Percentiles rank a stretch among this genome's conserved stretches.
Conservation (phyloP, 768 basidiomycete species). For the Tricholoma sp. region DNA sequence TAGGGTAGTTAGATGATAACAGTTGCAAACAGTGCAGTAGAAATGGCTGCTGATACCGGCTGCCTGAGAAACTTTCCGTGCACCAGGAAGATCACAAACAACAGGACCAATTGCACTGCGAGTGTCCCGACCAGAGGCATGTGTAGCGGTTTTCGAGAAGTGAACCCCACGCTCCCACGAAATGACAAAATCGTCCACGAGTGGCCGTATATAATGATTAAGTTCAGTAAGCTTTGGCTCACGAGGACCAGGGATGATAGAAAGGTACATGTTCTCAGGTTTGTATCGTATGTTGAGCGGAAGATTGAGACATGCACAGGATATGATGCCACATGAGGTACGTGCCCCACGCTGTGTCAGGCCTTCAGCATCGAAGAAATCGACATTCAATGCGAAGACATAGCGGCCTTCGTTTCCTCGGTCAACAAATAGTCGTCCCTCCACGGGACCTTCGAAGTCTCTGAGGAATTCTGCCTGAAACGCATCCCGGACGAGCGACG, state of each 20-base stretch:
- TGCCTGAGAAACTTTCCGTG: conserved; percentile 23
- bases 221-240: neutral
- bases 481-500: neutral
- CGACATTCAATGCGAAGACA: neutral
- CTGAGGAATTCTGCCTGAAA: neutral
- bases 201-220: neutral
- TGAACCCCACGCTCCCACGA: neutral
- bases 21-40: conserved; percentile 26
- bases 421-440: neutral
- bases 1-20: conserved; percentile 8
- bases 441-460: neutral
- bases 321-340: neutral
- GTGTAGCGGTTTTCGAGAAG: neutral
- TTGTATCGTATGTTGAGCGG: conserved; percentile 1
- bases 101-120: neutral
- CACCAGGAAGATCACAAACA: conserved; percentile 18
- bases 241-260: conserved; percentile 1
- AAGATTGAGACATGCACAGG: conserved; percentile 1
- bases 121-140: neutral
- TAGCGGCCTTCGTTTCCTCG: neutral
- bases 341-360: neutral
- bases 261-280: conserved; percentile 1
- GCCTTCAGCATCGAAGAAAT: neutral
- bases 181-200: neutral
- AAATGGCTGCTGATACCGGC: conserved; percentile 11